Evolutionary conservation across 176 grass and related monocot genomes (phyloP), one percentile per base, ranked within the genome.

Genomic region (Chrysopogon serrulatus): DNA sequence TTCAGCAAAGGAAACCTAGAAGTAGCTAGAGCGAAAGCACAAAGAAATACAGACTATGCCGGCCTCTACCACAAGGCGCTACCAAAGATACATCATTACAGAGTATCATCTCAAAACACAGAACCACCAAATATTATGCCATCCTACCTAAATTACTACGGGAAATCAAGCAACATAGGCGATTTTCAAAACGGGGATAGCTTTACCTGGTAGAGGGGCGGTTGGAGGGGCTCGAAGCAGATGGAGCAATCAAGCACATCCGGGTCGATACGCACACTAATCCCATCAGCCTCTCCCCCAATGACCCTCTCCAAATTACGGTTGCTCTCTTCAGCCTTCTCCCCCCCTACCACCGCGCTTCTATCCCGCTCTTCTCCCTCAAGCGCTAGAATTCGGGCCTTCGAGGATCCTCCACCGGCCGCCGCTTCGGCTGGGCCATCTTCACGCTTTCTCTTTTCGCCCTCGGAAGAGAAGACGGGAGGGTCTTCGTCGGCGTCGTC

Each of bases 151-250:
- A 54, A 65, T 73, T 74, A 26, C 39, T 31, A 49, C 12, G 12
- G 10, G 5, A 72, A 71, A 45, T 43, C 32, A 74, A 87, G 32
- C 24, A 48, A 80, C 11, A 6, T 2, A 15, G 3, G 21, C 1
- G 39, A 35, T 69, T 59, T 17, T 16, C 17, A 27, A 79, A 69
- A 7, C 1, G 63, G 5, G 42, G 21, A 23, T n/a, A 67, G 10
- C 1, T n/a, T n/a, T 32, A 92, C 94, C 95, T 97, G 95, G 73
- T 89, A 91, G 23, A 97, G 90, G 8, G 95, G 95, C 45, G 92
- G 86, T 30, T 74, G 42, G 53, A 97, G 80, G 44, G 90, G 78
- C 57, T 94, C 78, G 74, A 87, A 94, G 90, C 88, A 97, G 76
- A 94, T 87, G 85, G 90, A 86, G 84, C 95, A 97, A 43, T 94